Evolutionary conservation across 768 basidiomycete species (phyloP).

Genomic region (Leccinum arenicola): DNA sequence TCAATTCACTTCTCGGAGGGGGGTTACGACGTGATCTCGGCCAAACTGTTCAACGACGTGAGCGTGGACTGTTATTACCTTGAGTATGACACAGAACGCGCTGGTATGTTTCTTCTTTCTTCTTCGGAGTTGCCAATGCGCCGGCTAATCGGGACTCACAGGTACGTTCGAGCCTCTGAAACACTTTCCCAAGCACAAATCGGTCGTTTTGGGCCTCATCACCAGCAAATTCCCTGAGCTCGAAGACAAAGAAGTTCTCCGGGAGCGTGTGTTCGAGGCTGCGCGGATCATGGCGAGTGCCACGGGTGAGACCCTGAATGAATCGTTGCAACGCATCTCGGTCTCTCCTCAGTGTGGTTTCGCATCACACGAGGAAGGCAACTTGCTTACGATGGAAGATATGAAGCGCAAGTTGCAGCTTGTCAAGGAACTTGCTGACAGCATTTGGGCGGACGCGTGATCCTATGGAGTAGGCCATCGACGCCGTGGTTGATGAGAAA

Average conservation of each 20-base stretch:
- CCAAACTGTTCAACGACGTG: constrained; percentile 43
- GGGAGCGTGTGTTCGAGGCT: not conserved
- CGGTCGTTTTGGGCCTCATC: constrained; percentile 41
- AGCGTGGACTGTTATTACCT: constrained; percentile 45
- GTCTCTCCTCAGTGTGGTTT: not conserved
- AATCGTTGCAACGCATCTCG: not conserved
- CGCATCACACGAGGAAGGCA: not conserved
- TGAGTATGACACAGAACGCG: constrained; percentile 47
- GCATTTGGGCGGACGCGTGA: not conserved
- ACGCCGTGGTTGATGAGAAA: not conserved
- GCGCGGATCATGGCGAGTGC: not conserved
- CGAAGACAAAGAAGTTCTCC: constrained; percentile 34
- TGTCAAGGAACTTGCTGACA: not conserved
- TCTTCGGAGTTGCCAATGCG: not conserved
- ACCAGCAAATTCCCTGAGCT: constrained; percentile 43
- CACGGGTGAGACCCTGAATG: not conserved
- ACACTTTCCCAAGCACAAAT: constrained; percentile 35
- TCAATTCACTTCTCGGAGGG: constrained; percentile 44
- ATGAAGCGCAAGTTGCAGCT: not conserved
- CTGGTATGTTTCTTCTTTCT: constrained; percentile 27
- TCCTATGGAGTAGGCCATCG: not conserved
- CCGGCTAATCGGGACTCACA: not conserved
- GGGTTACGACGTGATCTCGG: constrained; percentile 43
- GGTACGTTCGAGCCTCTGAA: constrained; percentile 34
- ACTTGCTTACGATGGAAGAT: not conserved